Evolutionary conservation across 2,329 filamentous ascomycete genomes (phyloP), one percentile per base, ranked within the genome.

Genomic region (Hysterium pulicare): DNA sequence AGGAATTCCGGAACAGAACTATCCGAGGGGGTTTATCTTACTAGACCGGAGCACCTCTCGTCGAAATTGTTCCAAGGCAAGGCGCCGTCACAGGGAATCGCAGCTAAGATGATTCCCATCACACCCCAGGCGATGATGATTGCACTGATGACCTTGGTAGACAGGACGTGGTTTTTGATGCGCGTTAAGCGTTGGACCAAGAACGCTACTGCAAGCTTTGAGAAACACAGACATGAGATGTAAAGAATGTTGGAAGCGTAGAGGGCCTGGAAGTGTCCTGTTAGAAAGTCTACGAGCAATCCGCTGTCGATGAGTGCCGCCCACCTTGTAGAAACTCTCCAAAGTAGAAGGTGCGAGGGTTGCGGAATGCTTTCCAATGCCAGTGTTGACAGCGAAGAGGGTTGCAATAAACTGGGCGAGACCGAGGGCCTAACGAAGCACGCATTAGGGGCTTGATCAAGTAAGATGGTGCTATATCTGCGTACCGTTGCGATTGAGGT

Each of bases 211-310:
- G 44, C 40, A 11, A 40, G 34, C 15, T 44, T 49, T 20, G 40
- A 36, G 22, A 45, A 22, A 32, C 38, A 28, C 2, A 49, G 15
- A 2, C 43, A 38, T 6, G 42, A 28, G 10, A 45, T 33, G 10
- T 38, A 49, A 2, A 49, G 32, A 10, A 49, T 24, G 16, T 46
- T 41, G 9, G 15, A 21, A 2, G 41, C 33, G 21, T 44, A 49
- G 11, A 33, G 1, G 13, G 44, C 22, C 46, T 49, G 16, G 10
- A 23, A 38, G 3, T 10, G 8, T 16, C 11, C n/a, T 9, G 15
- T 3, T 28, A 19, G 20, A 22, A 23, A 17, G 13, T 33, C 28
- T 10, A 33, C 13, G 24, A 13, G 24, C 24, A 28, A 28, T n/a
- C n/a, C n/a, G n/a, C n/a, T n/a, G n/a, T n/a, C n/a, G n/a, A n/a